Evolutionary conservation across 768 basidiomycete species (phyloP), one percentile per base, ranked within the genome.

Genomic region (Mycena vitilis): DNA sequence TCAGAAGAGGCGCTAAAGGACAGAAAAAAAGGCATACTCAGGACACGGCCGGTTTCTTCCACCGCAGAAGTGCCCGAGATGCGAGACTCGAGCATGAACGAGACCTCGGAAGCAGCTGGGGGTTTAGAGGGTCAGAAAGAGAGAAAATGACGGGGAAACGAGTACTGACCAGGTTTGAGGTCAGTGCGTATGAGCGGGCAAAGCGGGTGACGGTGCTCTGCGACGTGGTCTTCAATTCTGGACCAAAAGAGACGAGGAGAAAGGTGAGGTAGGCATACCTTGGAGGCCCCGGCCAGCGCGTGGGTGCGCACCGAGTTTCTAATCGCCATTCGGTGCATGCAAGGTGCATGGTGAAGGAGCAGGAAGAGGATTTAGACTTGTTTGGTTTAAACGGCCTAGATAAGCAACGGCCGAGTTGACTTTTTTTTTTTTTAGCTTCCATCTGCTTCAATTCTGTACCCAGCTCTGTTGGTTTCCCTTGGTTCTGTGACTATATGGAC

Each of bases 21-120:
- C n/a, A n/a, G n/a, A n/a, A n/a, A n/a, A 42, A n/a, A n/a, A n/a
- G n/a, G 23, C 95, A 70, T 80, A 97, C 95, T 99, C 83, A 99
- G 83, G 73, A 99, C 98, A 79, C 96, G 96, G 78, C 98, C 98
- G 68, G 98, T 99, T 85, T 99, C 98, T 85, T 98, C 95, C 78
- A 99, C 95, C 80, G 95, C 85, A 74, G 92, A 85, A 73, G 94
- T 88, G 80, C 97, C 98, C 73, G 96, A 89, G 81, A 99, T 99
- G 81, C 98, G 95, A 77, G 93, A 93, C 88, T 99, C 98, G 78
- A 99, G 91, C 85, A 99, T 98, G 76, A 96, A 96, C 52, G 98
- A 97, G 75, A 99, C 98, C 89, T 99, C 98, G 76, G 96, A 97
- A 74, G 97, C 98, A 80, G 96, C 98, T 97, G 72, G 53, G 42